Percentiles rank a stretch among this genome's conserved stretches.
Conservation (phyloP, 2,329 filamentous ascomycete genomes). For the Venturia asperata region DNA sequence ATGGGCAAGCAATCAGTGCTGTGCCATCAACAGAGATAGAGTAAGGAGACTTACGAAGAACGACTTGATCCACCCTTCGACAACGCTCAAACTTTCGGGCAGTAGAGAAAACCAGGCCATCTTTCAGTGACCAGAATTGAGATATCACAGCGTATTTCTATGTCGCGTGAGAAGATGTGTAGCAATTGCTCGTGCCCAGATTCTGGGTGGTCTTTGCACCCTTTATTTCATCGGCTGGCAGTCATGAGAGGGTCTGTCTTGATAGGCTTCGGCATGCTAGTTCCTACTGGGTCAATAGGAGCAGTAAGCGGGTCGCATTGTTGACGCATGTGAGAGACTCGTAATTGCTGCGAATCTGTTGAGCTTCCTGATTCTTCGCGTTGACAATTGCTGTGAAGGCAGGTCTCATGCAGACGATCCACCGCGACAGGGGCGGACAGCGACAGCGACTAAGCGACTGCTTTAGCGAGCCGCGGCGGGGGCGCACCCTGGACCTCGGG, state of each 20-base stretch:
- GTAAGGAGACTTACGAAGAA: conserved; percentile 48
- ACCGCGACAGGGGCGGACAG: too few species aligned
- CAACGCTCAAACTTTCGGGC: conserved; percentile 47
- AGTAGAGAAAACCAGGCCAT: conserved; percentile 63
- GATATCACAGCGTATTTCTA: background rate
- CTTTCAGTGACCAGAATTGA: conserved; percentile 3
- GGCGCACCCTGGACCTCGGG: too few species aligned
- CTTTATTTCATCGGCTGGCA: background rate
- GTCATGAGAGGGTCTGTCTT: background rate
- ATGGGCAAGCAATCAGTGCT: background rate
- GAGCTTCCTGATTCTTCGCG: background rate
- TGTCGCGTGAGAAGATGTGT: conserved; percentile 12
- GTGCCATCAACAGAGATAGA: conserved; percentile 13
- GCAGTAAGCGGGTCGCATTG: conserved; percentile 10
- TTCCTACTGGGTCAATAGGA: conserved; percentile 3
- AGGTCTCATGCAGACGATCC: background rate
- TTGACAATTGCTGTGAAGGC: background rate
- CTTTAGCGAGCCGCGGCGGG: too few species aligned
- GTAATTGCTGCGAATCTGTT: background rate
- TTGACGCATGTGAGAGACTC: conserved; percentile 7
- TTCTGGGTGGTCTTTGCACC: background rate
- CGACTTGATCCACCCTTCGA: conserved; percentile 57
- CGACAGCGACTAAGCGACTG: too few species aligned
- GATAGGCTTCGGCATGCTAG: conserved; percentile 7
- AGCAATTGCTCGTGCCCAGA: conserved; percentile 5